Base-by-base conservation (phyloP, 2,329 filamentous ascomycete species). In the Sporothrix protearum region DNA sequence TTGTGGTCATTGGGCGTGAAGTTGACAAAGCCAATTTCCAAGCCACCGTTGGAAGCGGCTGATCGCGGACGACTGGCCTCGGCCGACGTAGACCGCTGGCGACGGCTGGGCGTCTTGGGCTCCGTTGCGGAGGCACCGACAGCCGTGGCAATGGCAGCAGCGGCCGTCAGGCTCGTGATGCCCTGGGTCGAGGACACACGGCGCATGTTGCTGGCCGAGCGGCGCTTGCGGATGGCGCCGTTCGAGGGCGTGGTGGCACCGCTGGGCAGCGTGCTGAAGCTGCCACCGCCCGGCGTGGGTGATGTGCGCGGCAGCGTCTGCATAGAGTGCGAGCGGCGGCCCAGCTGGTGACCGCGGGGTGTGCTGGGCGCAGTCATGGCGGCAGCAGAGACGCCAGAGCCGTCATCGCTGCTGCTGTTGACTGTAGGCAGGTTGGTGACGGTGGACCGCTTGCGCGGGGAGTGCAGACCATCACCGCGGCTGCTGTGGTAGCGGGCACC, bases 1-100 rank as follows among this genome's bases (percentile, higher is more conserved):
- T 86, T 83, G 76, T 89, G 90, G 80, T 99, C 94, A 67, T 86
- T 84, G 0, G 93, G 90, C 0, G 94, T 97, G 81, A 92, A 97
- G 80, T 98, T 98, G 74, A 97, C 92, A 78, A 98, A 98, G 12
- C 87, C 86, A 9, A 87, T 82, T 2, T 77, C 77, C 10, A 75
- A 77, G 2, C 75, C 75, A 55, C 49, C 2, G 36, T 73, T 66
- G 25, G 61, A 19, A 14, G 33, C 28, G 1, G 68, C 9, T 5
- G 66, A 68, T 30, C 28, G 55, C 28, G 70, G 66, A 10, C 69
- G 66, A 22, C 6, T 30, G 53, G 69, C 47, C 47, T 73, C 66
- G 6, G 49, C 68, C 7, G 72, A 70, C 14, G 69, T 51, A 12
- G 69, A 71, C 59, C 61, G 69, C 10, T 51, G 59, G 8, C 69